phyloP scores from a whole-genome alignment of 495 filamentous ascomycete species.

The Penicillium soppii region DNA sequence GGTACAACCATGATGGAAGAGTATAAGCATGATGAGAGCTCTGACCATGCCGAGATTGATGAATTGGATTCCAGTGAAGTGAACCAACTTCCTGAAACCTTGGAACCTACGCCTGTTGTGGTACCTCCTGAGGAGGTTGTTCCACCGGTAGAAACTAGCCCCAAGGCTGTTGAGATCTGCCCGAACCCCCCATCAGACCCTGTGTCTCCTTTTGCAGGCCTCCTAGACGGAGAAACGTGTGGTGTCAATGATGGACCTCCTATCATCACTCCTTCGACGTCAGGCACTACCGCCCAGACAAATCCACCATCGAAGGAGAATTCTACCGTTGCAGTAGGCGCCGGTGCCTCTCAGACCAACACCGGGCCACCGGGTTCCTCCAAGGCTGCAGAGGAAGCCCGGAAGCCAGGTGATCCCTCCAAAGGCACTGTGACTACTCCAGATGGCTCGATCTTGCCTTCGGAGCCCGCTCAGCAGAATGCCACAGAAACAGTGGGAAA shows the following conservation, averaged over 20 bases:
- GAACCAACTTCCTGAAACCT: slow-evolving; percentile 24
- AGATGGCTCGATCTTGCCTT: slow-evolving; percentile 17
- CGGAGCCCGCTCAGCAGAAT: slow-evolving; percentile 25
- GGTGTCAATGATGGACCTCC: slow-evolving; percentile 16
- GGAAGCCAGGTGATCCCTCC: slow-evolving; percentile 20
- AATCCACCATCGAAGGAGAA: slow-evolving; percentile 8
- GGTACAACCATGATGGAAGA: slow-evolving; percentile 97
- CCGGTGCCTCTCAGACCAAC: slow-evolving; percentile 5
- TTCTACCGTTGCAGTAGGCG: slow-evolving; percentile 5
- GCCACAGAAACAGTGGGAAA: slow-evolving; percentile 26
- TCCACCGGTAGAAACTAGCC: not conserved
- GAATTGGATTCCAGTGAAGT: slow-evolving; percentile 32
- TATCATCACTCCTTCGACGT: slow-evolving; percentile 2
- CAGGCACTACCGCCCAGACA: slow-evolving; percentile 4
- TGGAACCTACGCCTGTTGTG: slow-evolving; percentile 6
- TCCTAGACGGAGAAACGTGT: slow-evolving; percentile 16
- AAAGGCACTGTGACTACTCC: slow-evolving; percentile 16
- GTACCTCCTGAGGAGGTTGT: not conserved
- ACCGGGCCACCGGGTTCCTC: slow-evolving; percentile 6
- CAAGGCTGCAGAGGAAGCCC: slow-evolving; percentile 17
- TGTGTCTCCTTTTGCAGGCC: slow-evolving; percentile 14
- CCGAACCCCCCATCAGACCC: slow-evolving; percentile 14
- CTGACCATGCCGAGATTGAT: slow-evolving; percentile 58
- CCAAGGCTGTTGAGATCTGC: slow-evolving; percentile 14
- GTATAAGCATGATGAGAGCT: slow-evolving; percentile 73